These are phyloP conservation scores for Fomitopsis pinicola DNA, from an alignment of 1,284 basidiomycete species.

Conservation along the genomic window DNA sequence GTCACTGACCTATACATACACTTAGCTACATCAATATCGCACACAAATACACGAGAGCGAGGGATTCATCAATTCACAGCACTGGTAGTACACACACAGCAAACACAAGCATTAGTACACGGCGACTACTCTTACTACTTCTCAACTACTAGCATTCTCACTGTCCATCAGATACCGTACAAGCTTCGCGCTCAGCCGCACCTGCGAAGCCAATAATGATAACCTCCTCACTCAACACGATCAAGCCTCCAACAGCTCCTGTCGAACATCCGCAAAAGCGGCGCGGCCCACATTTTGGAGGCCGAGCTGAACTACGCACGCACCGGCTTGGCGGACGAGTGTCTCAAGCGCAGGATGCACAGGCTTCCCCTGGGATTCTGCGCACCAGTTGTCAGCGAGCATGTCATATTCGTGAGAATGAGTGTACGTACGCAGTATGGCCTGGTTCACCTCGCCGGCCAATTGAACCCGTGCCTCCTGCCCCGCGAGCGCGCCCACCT, in stretches of 20 bases:
- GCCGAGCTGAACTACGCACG: slow-evolving; percentile 64
- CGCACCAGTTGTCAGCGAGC: slow-evolving; percentile 1
- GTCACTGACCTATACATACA: no score
- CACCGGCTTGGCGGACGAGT: slow-evolving; percentile 67
- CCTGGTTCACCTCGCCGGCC: slow-evolving; percentile 75
- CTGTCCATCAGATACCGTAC: background rate
- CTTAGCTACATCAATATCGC: no score
- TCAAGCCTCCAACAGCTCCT: slow-evolving; percentile 52
- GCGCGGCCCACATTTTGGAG: slow-evolving; percentile 67
- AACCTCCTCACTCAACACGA: background rate
- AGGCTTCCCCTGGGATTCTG: slow-evolving; percentile 76
- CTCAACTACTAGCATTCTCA: background rate
- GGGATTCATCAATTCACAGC: background rate
- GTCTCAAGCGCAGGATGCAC: slow-evolving; percentile 68
- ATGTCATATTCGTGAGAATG: slow-evolving; percentile 2
- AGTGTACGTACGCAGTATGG: slow-evolving; percentile 64
- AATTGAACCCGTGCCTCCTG: slow-evolving; percentile 59
- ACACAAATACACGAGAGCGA: background rate
- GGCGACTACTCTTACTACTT: background rate
- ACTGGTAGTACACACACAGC: background rate
- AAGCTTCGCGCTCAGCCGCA: background rate
- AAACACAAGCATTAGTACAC: background rate
- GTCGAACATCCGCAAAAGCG: slow-evolving; percentile 74
- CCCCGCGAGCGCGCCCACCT: slow-evolving; percentile 61
- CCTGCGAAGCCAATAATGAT: background rate